Base-by-base conservation (phyloP, 768 basidiomycete species). In the Panaeolus cyanescens region DNA sequence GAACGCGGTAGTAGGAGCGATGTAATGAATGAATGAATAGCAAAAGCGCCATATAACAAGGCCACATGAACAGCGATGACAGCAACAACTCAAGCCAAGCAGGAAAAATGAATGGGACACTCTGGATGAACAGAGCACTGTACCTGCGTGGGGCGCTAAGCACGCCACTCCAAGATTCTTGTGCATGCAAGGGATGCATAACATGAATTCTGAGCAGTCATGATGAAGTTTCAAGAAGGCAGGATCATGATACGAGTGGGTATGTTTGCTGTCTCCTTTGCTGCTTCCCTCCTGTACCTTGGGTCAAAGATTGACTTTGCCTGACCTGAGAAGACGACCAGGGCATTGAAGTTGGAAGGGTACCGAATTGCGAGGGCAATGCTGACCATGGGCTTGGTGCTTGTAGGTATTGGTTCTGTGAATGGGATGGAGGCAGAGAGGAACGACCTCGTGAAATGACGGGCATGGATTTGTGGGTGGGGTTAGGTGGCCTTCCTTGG, bases 381-480 rank as follows among this genome's bases (percentile, higher is more conserved):
- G 79, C 77, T 3, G 78, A 78, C 81, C 80, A 83, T 1, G 79
- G 77, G 63, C 70, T 81, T 0, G 74, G 75, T 2, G 62, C 64
- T 19, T 75, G 77, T 32, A 65, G 54, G 32, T 71, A 72, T 32
- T 68, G 70, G 12, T 68, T 50, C 30, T 50, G 45, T 22, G 45
- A 28, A 50, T 50, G 72, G 17, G 67, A 63, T 30, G 67, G 58
- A 17, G 71, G 65, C 12, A 64, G 33, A 4, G 68, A 67, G 1
- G 77, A 67, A 40, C 74, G 67, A 15, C 76, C 75, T 17, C 67
- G 62, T 19, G 65, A 54, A 5, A 69, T 33, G 17, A 34, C 54
- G 12, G 74, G 72, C 17, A 72, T 71, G 12, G 74, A 73, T 55
- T 31, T 71, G 64, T 22, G 67, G 63, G 62, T 56, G 63, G 64